Base-by-base conservation (phyloP, 2,329 filamentous ascomycete species). In the Colletotrichum incanum region DNA sequence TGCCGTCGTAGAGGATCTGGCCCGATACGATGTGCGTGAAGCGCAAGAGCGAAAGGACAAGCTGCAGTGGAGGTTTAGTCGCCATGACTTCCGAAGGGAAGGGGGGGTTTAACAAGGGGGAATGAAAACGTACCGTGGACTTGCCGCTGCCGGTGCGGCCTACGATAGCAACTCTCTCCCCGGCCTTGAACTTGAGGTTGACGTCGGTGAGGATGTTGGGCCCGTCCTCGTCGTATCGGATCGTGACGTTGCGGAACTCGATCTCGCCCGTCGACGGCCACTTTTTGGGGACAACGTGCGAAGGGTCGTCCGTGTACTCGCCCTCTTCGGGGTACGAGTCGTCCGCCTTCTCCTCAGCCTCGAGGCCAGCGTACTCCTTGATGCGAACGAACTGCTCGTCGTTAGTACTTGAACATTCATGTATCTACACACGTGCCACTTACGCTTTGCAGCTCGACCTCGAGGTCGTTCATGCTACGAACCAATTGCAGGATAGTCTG, bases 111-210 rank as follows among this genome's bases (percentile, higher is more conserved):
- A 31, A 37, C 18, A 37, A 16, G 18, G 20, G 3, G 1, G 9
- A 18, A 28, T 8, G 41, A 4, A 26, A 55, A 80, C 85, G 79
- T 78, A 96, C 87, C 0, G 94, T 97, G 62, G 92, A 94, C 81
- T 97, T 97, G 4, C 94, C 94, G 5, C 93, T 94, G 0, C 93
- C 92, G 0, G 94, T 97, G 12, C 94, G 90, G 2, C 94, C 94
- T 14, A 95, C 93, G 26, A 97, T 87, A 0, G 94, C 94, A 0
- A 93, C 93, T 62, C 93, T 92, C 65, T 93, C 92, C 1, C 94
- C 93, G 0, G 92, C 93, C 16, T 82, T 83, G 73, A 89, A 87
- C 43, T 83, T 84, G 55, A 89, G 81, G 72, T 84, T 88, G 64
- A 89, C 79, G 43, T 87, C 79, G 31, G 85, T 86, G 23, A 89